Conservation (phyloP, 2,329 filamentous ascomycete genomes). For the Keithomyces neogunnii region DNA sequence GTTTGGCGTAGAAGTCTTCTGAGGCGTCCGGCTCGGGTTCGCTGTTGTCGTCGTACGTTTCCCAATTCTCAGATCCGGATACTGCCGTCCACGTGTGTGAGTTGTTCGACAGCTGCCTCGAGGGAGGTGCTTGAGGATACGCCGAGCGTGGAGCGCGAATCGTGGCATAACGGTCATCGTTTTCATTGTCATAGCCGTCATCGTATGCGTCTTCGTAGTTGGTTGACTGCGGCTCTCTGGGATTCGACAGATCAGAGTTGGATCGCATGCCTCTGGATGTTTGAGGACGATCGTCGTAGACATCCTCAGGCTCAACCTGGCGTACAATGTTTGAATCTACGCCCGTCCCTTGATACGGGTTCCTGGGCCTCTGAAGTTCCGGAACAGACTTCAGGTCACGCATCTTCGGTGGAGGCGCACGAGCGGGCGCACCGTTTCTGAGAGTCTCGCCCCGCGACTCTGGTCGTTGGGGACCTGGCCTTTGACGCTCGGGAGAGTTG, state of each 20-base stretch:
- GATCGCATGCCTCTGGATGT: slow-evolving; percentile 25
- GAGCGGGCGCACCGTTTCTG: slow-evolving; percentile 46
- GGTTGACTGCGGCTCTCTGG: slow-evolving; percentile 15
- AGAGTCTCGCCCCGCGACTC: slow-evolving; percentile 36
- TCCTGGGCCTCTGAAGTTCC: slow-evolving; percentile 41
- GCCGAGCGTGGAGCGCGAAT: slow-evolving; percentile 25
- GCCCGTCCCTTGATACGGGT: slow-evolving; percentile 39
- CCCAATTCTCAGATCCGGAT: slow-evolving; percentile 93
- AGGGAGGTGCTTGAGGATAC: slow-evolving; percentile 35
- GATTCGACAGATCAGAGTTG: slow-evolving; percentile 31
- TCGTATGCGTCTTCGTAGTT: slow-evolving; percentile 26
- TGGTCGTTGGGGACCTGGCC: slow-evolving; percentile 23
- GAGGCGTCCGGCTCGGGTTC: slow-evolving; percentile 67
- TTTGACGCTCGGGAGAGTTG: slow-evolving; percentile 69
- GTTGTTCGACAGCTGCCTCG: slow-evolving; percentile 55
- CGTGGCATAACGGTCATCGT: slow-evolving; percentile 30
- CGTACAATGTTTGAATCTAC: slow-evolving; percentile 49
- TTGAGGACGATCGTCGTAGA: slow-evolving; percentile 60
- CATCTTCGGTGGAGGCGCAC: slow-evolving; percentile 85
- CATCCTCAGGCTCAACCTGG: slow-evolving; percentile 67
- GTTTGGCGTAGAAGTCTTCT: slow-evolving; percentile 72
- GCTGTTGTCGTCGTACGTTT: slow-evolving; percentile 83
- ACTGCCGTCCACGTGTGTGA: slow-evolving; percentile 68
- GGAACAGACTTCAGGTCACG: slow-evolving; percentile 57
- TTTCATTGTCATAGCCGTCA: slow-evolving; percentile 11